Evolutionary conservation across 495 filamentous ascomycete genomes (phyloP).

Genomic region (Podospora didyma): DNA sequence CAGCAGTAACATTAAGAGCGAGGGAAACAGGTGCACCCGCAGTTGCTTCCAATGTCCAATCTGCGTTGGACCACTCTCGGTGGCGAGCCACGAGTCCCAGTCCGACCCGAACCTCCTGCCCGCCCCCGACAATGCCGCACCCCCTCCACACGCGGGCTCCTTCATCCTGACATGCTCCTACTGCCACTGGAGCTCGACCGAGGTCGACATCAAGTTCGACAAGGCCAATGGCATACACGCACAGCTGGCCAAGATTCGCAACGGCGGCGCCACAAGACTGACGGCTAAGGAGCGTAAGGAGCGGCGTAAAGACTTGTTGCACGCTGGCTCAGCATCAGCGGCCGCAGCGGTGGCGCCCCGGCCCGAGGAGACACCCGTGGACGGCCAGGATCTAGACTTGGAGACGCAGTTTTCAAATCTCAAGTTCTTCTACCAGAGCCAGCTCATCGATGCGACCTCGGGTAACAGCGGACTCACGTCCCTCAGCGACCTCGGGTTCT

Average conservation of each 20-base stretch:
- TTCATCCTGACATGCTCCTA: slow-evolving; percentile 82
- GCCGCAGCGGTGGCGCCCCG: background rate
- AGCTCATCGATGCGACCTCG: slow-evolving; percentile 56
- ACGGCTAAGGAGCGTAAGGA: slow-evolving; percentile 40
- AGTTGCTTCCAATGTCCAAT: no score
- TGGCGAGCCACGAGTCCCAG: slow-evolving; percentile 59
- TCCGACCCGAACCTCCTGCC: slow-evolving; percentile 40
- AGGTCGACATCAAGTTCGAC: slow-evolving; percentile 87
- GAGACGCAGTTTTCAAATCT: slow-evolving; percentile 53
- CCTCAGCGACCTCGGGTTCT: slow-evolving; percentile 60
- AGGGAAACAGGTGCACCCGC: slow-evolving; percentile 77
- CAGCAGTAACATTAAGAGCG: slow-evolving; percentile 80
- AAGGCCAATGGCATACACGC: slow-evolving; percentile 77
- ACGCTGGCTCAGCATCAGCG: slow-evolving; percentile 1
- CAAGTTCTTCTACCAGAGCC: slow-evolving; percentile 68
- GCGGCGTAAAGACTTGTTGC: slow-evolving; percentile 37
- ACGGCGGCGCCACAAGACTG: slow-evolving; percentile 42
- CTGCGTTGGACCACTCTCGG: slow-evolving; percentile 73
- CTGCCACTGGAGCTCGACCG: slow-evolving; percentile 85
- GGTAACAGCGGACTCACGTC: slow-evolving; percentile 49
- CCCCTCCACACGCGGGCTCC: slow-evolving; percentile 45
- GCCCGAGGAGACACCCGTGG: slow-evolving; percentile 2
- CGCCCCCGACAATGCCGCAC: slow-evolving; percentile 30
- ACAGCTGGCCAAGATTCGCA: slow-evolving; percentile 64
- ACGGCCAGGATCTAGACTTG: slow-evolving; percentile 27